Evolutionary conservation across 108 stramenopile species (phyloP), one percentile per base, ranked within the genome.

Genomic region (Parmales sp.): DNA sequence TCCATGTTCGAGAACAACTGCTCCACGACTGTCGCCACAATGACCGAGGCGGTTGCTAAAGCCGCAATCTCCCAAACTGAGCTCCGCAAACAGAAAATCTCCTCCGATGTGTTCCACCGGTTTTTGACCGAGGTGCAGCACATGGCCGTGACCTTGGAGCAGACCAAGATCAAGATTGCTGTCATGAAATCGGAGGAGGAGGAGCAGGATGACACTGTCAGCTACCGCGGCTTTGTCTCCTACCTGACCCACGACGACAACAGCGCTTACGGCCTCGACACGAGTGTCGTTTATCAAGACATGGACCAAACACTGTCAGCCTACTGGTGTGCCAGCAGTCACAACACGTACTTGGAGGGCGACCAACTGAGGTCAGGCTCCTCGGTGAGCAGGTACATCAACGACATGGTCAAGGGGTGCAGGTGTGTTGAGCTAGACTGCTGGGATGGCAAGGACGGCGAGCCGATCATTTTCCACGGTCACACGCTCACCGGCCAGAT

Each of bases 381-480:
- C 8, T 88, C 87, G 13, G 94, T 94, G 26, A 81, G 91, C 75
- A 84, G 83, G 69, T 83, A 93, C 51, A 51, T 65, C 18, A 51
- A 67, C n/a, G 83, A 85, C 9, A 73, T 96, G 66, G 69, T 76
- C 18, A 80, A 88, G 48, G 98, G 98, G 25, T 95, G 93, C 78
- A 89, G 93, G 64, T 95, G 94, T 70, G 77, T 99, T 23, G 98
- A 99, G 72, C 65, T 99, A 46, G 98, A 99, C 77, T 94, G 93
- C 74, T 97, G 90, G 92, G 95, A 96, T 78, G 94, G 93, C 8
- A 41, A 66, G 19, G 39, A 68, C 39, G 36, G 39, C 46, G 39
- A 46, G 1, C 90, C 93, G 1, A 74, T 97, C 22, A 88, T 99
- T 4, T 95, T 80, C 73, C 96, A 99, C 69, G 93, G 95, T 6